Evolutionary conservation across 2,329 filamentous ascomycete genomes (phyloP), one percentile per base, ranked within the genome.

Genomic region (Monilinia fructigena): DNA sequence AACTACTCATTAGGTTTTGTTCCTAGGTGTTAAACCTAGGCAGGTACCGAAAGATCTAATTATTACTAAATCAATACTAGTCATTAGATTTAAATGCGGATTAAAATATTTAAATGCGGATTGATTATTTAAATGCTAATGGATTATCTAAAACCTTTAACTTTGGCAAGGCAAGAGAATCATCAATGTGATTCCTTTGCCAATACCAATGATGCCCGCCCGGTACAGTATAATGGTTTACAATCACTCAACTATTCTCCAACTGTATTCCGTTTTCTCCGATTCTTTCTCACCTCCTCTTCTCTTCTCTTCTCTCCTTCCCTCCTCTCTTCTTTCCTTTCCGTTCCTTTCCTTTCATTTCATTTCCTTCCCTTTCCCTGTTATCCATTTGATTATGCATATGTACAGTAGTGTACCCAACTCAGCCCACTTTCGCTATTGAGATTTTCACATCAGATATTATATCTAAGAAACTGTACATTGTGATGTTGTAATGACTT

Each of bases 1-100:
- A 28, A 42, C n/a, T 23, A 26, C 8, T 4, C 12, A 12, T 11
- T 20, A 4, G 18, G 23, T 28, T 1, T 35, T 35, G 31, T 35
- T 35, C 6, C 18, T 12, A 20, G 38, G 23, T 40, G 7, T 31
- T 16, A 16, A 16, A 23, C 45, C 47, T 23, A 7, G 16, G 38
- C 6, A 18, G 20, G 45, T 18, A 7, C 14, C 10, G 28, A 50
- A 38, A 50, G 58, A 20, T 26, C 28, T 38, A 26, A 18, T 60
- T 50, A 20, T 20, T 60, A 60, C 56, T 20, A 3, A 18, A 60
- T 35, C 16, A 8, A 38, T 60, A 60, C 42, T 60, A 50, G 45
- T 28, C 48, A 3, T 16, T 52, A 28, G 23, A 11, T 52, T 4
- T 26, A 52, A n/a, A n/a, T 50, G 20, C n/a, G 20, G 20, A 53